phyloP scores from a whole-genome alignment of 1,284 basidiomycete species.

The Mycosarcoma mackinlayi region DNA sequence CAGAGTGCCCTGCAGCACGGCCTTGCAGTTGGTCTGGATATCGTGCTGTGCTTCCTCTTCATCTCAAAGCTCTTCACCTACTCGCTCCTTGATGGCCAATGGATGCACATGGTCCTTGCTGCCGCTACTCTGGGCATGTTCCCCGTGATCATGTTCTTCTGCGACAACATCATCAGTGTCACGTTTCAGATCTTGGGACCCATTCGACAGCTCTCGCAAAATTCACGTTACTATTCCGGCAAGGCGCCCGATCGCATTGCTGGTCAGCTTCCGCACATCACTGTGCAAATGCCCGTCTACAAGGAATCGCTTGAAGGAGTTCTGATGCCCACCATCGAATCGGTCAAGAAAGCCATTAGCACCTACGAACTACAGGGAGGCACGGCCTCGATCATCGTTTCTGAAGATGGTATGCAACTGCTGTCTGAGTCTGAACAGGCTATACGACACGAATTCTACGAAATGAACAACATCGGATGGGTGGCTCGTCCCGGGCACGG shows the following conservation, averaged over 20 bases:
- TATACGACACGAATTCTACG: slow-evolving; percentile 78
- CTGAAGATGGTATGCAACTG: slow-evolving; percentile 79
- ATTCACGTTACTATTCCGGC: slow-evolving; percentile 70
- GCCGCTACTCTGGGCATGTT: slow-evolving; percentile 75
- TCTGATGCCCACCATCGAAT: slow-evolving; percentile 78
- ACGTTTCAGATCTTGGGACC: slow-evolving; percentile 68
- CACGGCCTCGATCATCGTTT: slow-evolving; percentile 79
- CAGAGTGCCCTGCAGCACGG: slow-evolving; percentile 83
- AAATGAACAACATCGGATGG: slow-evolving; percentile 81
- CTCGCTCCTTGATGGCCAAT: slow-evolving; percentile 76
- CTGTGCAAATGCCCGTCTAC: slow-evolving; percentile 82
- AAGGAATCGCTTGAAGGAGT: slow-evolving; percentile 72
- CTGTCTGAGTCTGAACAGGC: slow-evolving; percentile 75
- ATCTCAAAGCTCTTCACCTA: slow-evolving; percentile 77
- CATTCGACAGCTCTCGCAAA: slow-evolving; percentile 74
- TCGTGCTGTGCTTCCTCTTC: slow-evolving; percentile 73
- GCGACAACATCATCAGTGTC: slow-evolving; percentile 73
- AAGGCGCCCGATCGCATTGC: slow-evolving; percentile 73
- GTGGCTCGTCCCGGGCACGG: slow-evolving; percentile 81
- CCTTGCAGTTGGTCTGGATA: slow-evolving; percentile 72
- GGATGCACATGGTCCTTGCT: slow-evolving; percentile 75
- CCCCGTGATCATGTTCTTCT: slow-evolving; percentile 75
- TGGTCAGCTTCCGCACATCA: slow-evolving; percentile 78
- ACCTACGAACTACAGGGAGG: slow-evolving; percentile 85
- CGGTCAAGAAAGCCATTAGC: slow-evolving; percentile 85